Conservation (phyloP, 2,329 filamentous ascomycete genomes). For the Trichoderma lentiforme region DNA sequence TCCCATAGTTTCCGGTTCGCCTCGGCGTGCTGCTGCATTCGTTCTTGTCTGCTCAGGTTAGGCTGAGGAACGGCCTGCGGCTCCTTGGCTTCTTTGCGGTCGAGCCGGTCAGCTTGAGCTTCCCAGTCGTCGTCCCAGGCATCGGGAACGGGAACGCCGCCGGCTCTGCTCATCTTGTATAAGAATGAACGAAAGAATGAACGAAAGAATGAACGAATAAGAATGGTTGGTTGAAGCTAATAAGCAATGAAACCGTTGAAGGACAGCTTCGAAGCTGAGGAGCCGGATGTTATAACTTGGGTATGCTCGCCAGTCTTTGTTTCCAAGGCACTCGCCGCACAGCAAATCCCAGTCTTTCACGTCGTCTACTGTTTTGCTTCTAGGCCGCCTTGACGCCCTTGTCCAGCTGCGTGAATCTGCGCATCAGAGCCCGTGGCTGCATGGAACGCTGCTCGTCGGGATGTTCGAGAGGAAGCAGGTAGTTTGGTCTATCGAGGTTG, state of each 20-base stretch:
- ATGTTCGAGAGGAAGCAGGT: background rate
- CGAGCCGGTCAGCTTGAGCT: constrained; percentile 61
- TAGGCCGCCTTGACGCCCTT: background rate
- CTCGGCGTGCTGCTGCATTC: constrained; percentile 75
- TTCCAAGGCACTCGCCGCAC: background rate
- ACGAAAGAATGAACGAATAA: background rate
- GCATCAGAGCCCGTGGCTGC: background rate
- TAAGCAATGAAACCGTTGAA: background rate
- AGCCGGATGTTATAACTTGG: background rate
- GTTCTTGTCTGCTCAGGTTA: constrained; percentile 68
- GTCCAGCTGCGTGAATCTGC: background rate
- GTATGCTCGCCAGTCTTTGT: background rate
- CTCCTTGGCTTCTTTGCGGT: constrained; percentile 36
- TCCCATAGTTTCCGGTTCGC: constrained; percentile 85
- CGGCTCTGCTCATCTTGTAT: constrained; percentile 39
- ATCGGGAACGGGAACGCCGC: constrained; percentile 62
- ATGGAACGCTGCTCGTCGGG: background rate
- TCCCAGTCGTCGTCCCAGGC: constrained; percentile 96
- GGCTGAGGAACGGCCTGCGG: constrained; percentile 35
- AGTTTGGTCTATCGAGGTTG: background rate
- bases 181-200: background rate
- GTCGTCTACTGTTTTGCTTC: background rate
- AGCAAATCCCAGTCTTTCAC: background rate
- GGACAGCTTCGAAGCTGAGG: background rate
- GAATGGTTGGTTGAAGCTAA: background rate